Percentiles rank a stretch among this genome's conserved stretches.
Conservation (phyloP, 257 asterid species). For the Solanum chaucha region DNA sequence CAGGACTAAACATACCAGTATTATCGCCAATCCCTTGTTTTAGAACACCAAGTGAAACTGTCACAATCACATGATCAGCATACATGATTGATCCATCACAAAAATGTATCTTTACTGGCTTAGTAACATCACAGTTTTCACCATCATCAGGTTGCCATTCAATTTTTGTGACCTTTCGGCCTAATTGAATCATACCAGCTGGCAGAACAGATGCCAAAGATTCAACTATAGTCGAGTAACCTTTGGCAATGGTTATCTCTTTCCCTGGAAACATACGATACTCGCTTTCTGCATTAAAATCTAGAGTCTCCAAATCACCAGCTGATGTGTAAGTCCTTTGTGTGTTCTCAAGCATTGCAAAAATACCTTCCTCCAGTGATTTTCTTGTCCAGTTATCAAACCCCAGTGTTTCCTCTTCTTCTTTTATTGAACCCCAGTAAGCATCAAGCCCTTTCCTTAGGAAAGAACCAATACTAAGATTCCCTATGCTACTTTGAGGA, state of each 20-base stretch:
- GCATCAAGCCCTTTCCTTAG: slow-evolving; percentile 52
- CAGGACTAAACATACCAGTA: slow-evolving; percentile 42
- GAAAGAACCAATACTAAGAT: slow-evolving; percentile 40
- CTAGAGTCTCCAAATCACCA: slow-evolving; percentile 44
- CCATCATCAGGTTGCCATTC: slow-evolving; percentile 39
- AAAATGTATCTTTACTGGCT: slow-evolving; percentile 66
- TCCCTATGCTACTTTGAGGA: not conserved
- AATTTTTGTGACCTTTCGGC: slow-evolving; percentile 41
- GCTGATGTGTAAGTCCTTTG: slow-evolving; percentile 85
- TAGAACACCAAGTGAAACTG: slow-evolving; percentile 79
- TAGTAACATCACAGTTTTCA: slow-evolving; percentile 7
- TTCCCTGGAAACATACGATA: slow-evolving; percentile 70
- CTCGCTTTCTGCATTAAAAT: slow-evolving; percentile 67
- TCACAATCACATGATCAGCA: slow-evolving; percentile 75
- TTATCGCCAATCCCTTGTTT: slow-evolving; percentile 43
- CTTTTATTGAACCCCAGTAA: slow-evolving; percentile 24
- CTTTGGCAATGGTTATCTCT: slow-evolving; percentile 66
- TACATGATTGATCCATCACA: slow-evolving; percentile 42
- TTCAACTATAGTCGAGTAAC: slow-evolving; percentile 55
- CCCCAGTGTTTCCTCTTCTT: not conserved
- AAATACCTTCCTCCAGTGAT: slow-evolving; percentile 37
- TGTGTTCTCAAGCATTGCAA: slow-evolving; percentile 68
- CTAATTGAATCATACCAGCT: slow-evolving; percentile 48
- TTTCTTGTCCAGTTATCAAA: slow-evolving; percentile 41
- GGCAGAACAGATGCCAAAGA: slow-evolving; percentile 63